Percentiles rank a stretch among this genome's conserved stretches.
These are phyloP conservation scores for Phoma sp. DNA, from an alignment of 2,329 filamentous ascomycete species.

Conservation along the genomic window DNA sequence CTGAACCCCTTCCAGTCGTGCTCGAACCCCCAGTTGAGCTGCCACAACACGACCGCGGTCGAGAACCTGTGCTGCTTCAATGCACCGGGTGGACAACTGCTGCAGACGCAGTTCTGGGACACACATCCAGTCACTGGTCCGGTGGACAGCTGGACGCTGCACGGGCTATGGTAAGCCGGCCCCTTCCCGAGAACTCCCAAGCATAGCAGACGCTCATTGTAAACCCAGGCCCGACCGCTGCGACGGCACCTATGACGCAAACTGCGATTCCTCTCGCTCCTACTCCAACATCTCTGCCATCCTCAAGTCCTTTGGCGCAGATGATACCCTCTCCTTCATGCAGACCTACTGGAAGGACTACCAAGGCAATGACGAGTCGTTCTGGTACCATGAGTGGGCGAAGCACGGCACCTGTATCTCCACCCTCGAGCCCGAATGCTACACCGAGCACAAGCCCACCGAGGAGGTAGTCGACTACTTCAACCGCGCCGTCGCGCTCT, in stretches of 20 bases:
- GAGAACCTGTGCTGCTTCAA: slow-evolving; percentile 77
- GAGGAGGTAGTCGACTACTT: slow-evolving; percentile 76
- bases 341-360: slow-evolving; percentile 75
- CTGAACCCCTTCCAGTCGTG: slow-evolving; percentile 34
- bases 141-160: slow-evolving; percentile 74
- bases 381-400: slow-evolving; percentile 76
- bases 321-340: slow-evolving; percentile 71
- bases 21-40: slow-evolving; percentile 62
- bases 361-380: slow-evolving; percentile 66
- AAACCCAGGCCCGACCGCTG: slow-evolving; percentile 62
- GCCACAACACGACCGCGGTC: slow-evolving; percentile 68
- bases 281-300: slow-evolving; percentile 73
- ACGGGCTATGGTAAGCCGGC: slow-evolving; percentile 67
- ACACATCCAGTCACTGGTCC: slow-evolving; percentile 70
- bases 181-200: background rate
- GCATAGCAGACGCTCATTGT: background rate
- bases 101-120: slow-evolving; percentile 83
- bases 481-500: slow-evolving; percentile 69
- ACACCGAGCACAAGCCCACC: slow-evolving; percentile 62
- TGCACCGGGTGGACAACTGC: slow-evolving; percentile 72
- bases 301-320: slow-evolving; percentile 61
- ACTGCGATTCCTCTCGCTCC: slow-evolving; percentile 67
- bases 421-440: slow-evolving; percentile 71
- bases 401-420: slow-evolving; percentile 79
- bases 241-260: slow-evolving; percentile 72